Base-by-base conservation (phyloP, 306 rosid genomes). In the Gastrolobium bilobum region DNA sequence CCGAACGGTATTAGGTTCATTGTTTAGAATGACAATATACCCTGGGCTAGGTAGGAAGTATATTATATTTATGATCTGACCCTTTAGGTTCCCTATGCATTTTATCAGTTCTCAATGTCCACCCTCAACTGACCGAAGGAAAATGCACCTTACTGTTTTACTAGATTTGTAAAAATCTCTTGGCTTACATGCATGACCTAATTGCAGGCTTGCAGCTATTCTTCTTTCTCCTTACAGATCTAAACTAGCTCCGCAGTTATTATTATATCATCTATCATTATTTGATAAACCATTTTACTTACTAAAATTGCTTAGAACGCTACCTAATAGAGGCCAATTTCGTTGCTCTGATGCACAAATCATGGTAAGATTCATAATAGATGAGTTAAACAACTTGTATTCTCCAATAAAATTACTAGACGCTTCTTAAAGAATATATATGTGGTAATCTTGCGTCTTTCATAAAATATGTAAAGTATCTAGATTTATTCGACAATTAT, bases 11-110 rank as follows among this genome's bases (percentile, higher is more conserved):
- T 71, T 80, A 77, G 77, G 85, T 79, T 71, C 66, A 7, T 64
- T 73, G 68, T 71, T 51, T 86, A 87, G 88, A 83, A 75, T 53
- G 83, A 61, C 54, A 71, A 59, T 70, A 53, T 60, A 34, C 20
- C 63, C 48, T 70, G 73, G 82, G 80, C 77, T 71, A 71, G 78
- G 84, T 77, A 79, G 62, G 80, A 59, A 68, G 64, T 78, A 71
- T 82, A 20, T 64, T 56, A 66, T 69, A 76, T 71, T 80, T 80
- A 82, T 76, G 84, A 71, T 84, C 64, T 77, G 82, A 40, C 73
- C 80, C 75, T 79, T 40, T 82, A 77, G 84, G 78, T 77, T 78
- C 52, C 72, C 53, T 60, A 39, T 71, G 76, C 77, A 74, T 58
- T 59, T 68, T 61, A 4, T 68, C 58, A 50, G 59, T 80, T 70